Base-by-base conservation (phyloP, 768 basidiomycete species). In the Rhizopogon rudus region DNA sequence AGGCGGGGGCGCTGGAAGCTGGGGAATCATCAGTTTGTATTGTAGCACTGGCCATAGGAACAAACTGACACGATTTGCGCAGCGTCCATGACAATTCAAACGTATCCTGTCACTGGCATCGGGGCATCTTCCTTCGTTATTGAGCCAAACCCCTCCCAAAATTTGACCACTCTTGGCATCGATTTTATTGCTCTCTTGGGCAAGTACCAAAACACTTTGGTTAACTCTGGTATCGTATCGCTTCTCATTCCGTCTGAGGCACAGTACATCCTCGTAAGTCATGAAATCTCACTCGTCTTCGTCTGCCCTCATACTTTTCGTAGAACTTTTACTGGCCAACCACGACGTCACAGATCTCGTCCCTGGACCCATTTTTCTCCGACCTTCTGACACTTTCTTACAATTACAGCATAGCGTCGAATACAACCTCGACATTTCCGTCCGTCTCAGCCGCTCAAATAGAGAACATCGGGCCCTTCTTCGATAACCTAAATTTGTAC, bases 1-100 rank as follows among this genome's bases (percentile, higher is more conserved):
- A 29, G 81, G 81, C 6, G 79, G 77, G 0, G 81, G 81, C 0
- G 78, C 77, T 0, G 76, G 78, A n/a, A 81, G 75, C 10, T 82
- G 68, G 59, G 81, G 77, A 10, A 68, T 82, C 31, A 65, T 81
- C 44, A 71, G 64, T 65, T 44, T 16, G 64, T 64, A 12, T n/a
- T 40, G 13, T 25, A 17, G 9, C n/a, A 3, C 20, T 31, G 22
- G 5, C 6, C 12, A 6, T 40, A 39, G 42, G 41, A 3, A 3
- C 3, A n/a, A 17, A 16, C 43, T 56, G 28, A 56, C 20, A 5
- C 3, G 39, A 28, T 37, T 10, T 10, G 7, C 14, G 9, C 4
- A 65, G 65, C 20, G 6, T 65, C 65, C 2, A 56, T 40, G 29
- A 66, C 65, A 6, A 31, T 65, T 13, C 50, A 40, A 16, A 55